Conservation (phyloP, 1,139 yeast genomes). For the Debaryomyces sp. region DNA sequence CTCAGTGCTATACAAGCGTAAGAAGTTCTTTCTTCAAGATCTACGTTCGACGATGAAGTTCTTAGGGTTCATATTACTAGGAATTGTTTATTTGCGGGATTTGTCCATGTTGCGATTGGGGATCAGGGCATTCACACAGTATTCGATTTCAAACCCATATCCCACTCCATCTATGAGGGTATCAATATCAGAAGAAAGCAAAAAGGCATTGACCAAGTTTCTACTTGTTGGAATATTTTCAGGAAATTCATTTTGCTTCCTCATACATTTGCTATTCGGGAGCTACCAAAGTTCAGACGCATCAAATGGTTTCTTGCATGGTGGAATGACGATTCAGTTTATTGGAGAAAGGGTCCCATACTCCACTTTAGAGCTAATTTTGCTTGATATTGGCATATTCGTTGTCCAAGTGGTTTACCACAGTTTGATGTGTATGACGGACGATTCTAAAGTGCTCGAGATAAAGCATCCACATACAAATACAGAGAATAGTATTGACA, state of each 20-base stretch:
- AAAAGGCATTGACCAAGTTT: conserved; percentile 30
- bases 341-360: conserved; percentile 43
- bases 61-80: conserved; percentile 34
- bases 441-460: conserved; percentile 33
- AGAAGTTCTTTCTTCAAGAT: conserved; percentile 40
- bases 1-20: conserved; percentile 40
- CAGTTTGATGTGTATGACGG: conserved; percentile 33
- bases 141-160: conserved; percentile 32
- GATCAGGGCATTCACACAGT: conserved; percentile 32
- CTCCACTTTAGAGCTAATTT: conserved; percentile 27
- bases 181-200: conserved; percentile 28
- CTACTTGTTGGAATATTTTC: conserved; percentile 27
- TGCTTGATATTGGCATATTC: conserved; percentile 30
- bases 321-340: conserved; percentile 41
- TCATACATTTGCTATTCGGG: conserved; percentile 35
- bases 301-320: conserved; percentile 29
- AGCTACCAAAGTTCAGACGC: conserved; percentile 19
- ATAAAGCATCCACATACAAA: conserved; percentile 5
- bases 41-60: conserved; percentile 32
- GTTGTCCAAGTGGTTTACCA: conserved; percentile 34
- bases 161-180: conserved; percentile 17
- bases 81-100: conserved; percentile 39
- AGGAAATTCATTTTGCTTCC: conserved; percentile 28
- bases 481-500: conserved; percentile 10
- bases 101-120: conserved; percentile 31